Base-by-base conservation (phyloP, 768 basidiomycete species). In the Leccinum olivaceopallidum region DNA sequence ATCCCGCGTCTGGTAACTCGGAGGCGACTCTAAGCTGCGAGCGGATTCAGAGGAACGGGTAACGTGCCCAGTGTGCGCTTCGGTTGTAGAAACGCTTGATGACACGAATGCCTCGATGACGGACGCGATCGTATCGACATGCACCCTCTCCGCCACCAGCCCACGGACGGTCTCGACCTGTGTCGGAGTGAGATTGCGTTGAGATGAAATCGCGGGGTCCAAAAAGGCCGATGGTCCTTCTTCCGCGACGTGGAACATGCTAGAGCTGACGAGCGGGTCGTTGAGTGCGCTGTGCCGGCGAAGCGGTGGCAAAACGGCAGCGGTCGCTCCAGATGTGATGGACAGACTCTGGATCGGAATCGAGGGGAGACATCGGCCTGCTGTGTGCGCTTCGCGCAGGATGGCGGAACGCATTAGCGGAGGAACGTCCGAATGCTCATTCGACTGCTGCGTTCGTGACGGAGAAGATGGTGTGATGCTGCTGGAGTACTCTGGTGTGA, bases 371-470 rank as follows among this genome's bases (percentile, higher is more conserved):
- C 5, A 26, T 26, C 5, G 26, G 3, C 49, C 24, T 3, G 26
- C 34, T 4, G 57, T 53, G 18, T 52, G 60, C 7, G 60, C 70
- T 13, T 63, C 55, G 2, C 59, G 60, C 18, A 65, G 62, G 28
- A 67, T 60, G 6, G 63, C 49, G 12, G 63, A 52, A 24, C 63
- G 65, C 24, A 10, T 24, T 44, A 34, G 10, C 1, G 60, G 60
- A 13, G 49, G 26, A 13, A 70, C 26, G 22, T 53, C 5, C 5
- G 50, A 5, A 10, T n/a, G 44, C 22, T 20, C 12, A 20, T 59
- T 51, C 3, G 7, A 16, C 4, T 34, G 39, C 16, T 32, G 32
- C 4, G 32, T 32, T 32, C 10, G 12, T 2, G 32, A n/a, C 3
- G 3, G 26, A 6, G 12, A 14, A 14, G 54, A 58, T 6, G 53